Base-by-base conservation (phyloP, 2,329 filamentous ascomycete species). In the Elsinoe arachidis region DNA sequence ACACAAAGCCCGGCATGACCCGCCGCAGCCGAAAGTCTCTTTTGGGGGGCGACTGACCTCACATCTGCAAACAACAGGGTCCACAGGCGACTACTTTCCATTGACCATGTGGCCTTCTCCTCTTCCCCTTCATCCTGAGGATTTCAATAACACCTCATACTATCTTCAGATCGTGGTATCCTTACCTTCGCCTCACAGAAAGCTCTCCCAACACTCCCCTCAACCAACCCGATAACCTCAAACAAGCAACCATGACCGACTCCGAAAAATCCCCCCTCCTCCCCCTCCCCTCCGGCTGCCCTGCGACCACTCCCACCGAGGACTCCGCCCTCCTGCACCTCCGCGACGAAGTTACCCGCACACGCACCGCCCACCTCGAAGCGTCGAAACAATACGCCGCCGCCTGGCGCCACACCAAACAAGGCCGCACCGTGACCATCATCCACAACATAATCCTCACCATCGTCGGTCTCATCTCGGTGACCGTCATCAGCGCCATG, bases 301-400 rank as follows among this genome's bases (percentile, higher is more conserved):
- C 19, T 39, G 2, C 51, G 5, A 19, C 17, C 14, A 61, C 63
- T 41, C 43, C 72, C 77, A 85, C 83, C 23, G 41, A 51, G 4
- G 56, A 61, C 14, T 30, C 53, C 15, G 55, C 54, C 7, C 56
- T 61, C 15, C 17, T 47, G 14, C 56, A 59, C n/a, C 58, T 61
- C n/a, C 39, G 39, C 21, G 33, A 47, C 21, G 57, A 52, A 58
- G 55, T 56, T 26, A 37, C 52, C 30, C 39, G 52, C 23, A 59
- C 60, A 3, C 52, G 46, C 21, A 41, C 26, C 53, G 58, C 58
- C 5, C 44, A 69, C 59, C 61, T 64, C 59, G 59, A 58, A 55
- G 67, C 69, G n/a, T 66, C 68, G 56, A 61, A 65, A 19, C 64
- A 61, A 56, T 71, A 70, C 61, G 63, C 66, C 61, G 56, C 59